Evolutionary conservation across 306 rosid species (phyloP), one percentile per base, ranked within the genome.

Genomic region (Cicer cuneatum): DNA sequence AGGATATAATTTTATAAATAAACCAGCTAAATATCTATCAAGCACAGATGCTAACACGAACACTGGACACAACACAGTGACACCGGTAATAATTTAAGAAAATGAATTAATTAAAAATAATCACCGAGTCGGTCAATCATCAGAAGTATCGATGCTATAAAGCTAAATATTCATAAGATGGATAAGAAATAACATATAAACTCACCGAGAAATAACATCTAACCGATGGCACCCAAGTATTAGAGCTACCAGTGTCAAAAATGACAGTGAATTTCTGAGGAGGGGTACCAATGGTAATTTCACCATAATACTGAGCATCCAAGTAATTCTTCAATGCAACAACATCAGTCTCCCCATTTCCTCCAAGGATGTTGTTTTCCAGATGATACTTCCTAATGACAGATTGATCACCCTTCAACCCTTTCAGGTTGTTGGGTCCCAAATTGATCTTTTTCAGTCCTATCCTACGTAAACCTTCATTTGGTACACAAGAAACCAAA

Each of bases 251-350:
- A 0, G 99, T 94, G 76, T 94, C 99, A 56, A 94, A 94, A 76
- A 94, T 87, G 0, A 90, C 97, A 58, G 90, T 86, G 89, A 94
- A 92, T 45, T 40, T 85, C 83, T 94, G 97, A 49, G 97, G 90
- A 19, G 99, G 99, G 73, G 84, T 86, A 13, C 99, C 99, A 72
- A 94, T 84, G 48, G 63, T 66, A 21, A 94, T 90, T 77, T 92
- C 99, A 65, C 99, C 99, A 70, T 82, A 91, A 73, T 94, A 94
- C 75, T 92, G 97, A 86, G 99, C 97, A 84, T 94, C 96, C 87
- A 94, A 51, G 82, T 88, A 94, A 79, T 94, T 94, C 85, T 87
- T 92, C 14, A 94, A 60, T 0, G 74, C 72, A 56, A 94, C 90
- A 74, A 90, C 67, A 76, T 92, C 96, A 0, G 80, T 0, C 5